Evolutionary conservation across 2,329 filamentous ascomycete species (phyloP).

Genomic region (Cadophora sp.): DNA sequence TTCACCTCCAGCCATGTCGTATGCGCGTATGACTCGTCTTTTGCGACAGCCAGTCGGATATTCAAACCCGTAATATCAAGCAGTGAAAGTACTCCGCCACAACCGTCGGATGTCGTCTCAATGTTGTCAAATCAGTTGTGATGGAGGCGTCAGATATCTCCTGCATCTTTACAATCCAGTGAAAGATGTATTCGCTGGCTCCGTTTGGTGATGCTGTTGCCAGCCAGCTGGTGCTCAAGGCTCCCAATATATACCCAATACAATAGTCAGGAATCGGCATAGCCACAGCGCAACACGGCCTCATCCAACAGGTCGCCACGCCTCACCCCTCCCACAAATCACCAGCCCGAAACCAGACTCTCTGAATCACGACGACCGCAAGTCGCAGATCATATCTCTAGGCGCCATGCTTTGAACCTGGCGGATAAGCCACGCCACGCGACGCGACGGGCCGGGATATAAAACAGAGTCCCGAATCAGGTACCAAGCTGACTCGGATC

Average conservation of each 20-base stretch:
- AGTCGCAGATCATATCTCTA: background rate
- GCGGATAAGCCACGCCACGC: background rate
- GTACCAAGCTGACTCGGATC: background rate
- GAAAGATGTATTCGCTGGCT: background rate
- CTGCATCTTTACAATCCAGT: background rate
- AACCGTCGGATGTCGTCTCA: constrained; percentile 21
- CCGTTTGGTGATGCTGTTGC: background rate
- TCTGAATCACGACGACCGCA: background rate
- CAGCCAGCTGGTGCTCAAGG: background rate
- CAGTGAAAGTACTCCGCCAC: background rate
- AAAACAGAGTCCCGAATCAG: constrained; percentile 1
- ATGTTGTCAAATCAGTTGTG: constrained; percentile 19
- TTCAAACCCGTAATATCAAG: constrained; percentile 14
- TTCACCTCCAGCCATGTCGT: constrained; percentile 29
- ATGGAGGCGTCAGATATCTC: constrained; percentile 22
- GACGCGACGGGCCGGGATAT: constrained; percentile 12
- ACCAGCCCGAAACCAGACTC: background rate
- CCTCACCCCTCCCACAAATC: background rate
- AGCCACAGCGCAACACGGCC: background rate
- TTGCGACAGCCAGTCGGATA: constrained; percentile 24
- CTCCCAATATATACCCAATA: constrained; percentile 5
- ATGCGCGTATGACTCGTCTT: constrained; percentile 33
- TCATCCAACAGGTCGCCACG: background rate
- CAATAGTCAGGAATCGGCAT: background rate
- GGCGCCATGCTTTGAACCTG: background rate